Conservation (phyloP, 768 basidiomycete species). For the Lentinus brumalis region DNA sequence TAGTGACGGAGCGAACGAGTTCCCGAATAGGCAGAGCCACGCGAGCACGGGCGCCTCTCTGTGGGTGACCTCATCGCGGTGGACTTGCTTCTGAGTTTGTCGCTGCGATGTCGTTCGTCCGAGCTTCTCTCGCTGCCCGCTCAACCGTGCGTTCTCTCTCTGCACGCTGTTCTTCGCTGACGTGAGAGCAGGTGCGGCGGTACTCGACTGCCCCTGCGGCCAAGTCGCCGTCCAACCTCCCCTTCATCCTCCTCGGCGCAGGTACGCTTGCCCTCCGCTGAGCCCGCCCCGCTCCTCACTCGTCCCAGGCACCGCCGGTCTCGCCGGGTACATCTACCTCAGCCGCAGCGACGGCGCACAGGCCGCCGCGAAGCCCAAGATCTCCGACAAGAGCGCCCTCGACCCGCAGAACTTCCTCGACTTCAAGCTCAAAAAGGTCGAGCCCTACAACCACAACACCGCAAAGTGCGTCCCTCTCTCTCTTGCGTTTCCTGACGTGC, state of each 20-base stretch:
- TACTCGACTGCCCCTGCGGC: conserved; percentile 46
- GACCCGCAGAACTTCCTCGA: conserved; percentile 76
- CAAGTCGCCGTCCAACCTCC: conserved; percentile 48
- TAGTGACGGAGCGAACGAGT: too few relatives aligned
- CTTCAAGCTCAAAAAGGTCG: conserved; percentile 78
- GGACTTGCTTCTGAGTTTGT: not conserved
- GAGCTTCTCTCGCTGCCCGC: conserved; percentile 21
- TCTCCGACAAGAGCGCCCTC: conserved; percentile 63
- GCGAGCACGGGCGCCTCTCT: too few relatives aligned
- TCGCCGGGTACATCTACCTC: conserved; percentile 51
- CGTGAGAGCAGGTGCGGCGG: conserved; percentile 39
- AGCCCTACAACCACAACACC: conserved; percentile 95
- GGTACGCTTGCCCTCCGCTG: conserved; percentile 37
- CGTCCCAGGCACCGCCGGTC: conserved; percentile 35
- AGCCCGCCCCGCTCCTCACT: conserved; percentile 29
- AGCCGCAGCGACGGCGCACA: conserved; percentile 29
- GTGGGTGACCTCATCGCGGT: too few relatives aligned
- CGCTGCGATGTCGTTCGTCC: conserved; percentile 26
- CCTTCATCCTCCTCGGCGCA: conserved; percentile 49
- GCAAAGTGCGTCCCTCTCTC: conserved; percentile 51
- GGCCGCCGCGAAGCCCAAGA: conserved; percentile 27
- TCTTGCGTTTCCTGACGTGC: not conserved
- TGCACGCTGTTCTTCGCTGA: not conserved
- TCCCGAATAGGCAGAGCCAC: too few relatives aligned
- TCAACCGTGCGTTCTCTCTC: conserved; percentile 4